Evolutionary conservation across 306 rosid genomes (phyloP).

Genomic region (Spatholobus suberectus): DNA sequence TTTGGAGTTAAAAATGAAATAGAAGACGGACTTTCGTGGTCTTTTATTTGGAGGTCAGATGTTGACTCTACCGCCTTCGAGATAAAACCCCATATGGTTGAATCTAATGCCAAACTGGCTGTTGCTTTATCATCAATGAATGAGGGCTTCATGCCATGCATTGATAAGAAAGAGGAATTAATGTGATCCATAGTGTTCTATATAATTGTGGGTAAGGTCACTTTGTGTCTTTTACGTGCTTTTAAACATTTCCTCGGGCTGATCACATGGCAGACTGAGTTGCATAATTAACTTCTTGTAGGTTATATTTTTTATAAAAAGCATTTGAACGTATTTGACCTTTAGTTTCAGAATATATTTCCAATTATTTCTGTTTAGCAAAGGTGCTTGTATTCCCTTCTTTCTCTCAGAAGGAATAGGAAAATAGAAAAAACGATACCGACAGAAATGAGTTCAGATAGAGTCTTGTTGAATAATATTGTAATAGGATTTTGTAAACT

Average conservation of each 20-base stretch:
- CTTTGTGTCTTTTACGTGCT: no score
- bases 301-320: no score
- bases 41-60: conserved; percentile 57
- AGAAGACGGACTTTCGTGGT: conserved; percentile 73
- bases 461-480: no score
- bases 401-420: no score
- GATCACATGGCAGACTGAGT: no score
- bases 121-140: conserved; percentile 73
- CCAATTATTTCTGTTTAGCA: not conserved
- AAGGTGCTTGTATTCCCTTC: no score
- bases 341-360: not conserved
- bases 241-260: no score
- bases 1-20: conserved; percentile 64
- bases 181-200: conserved; percentile 66
- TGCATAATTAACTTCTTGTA: no score
- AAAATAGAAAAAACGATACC: no score
- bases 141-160: conserved; percentile 68
- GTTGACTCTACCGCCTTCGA: not conserved
- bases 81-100: conserved; percentile 41
- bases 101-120: conserved; percentile 71
- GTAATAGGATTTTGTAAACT: no score
- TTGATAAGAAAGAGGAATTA: conserved; percentile 64
- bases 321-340: not conserved
- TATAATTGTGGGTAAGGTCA: conserved; percentile 80
- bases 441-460: no score